Base-by-base conservation (phyloP, 202 grass and related monocot genomes). In the Setaria viridis region DNA sequence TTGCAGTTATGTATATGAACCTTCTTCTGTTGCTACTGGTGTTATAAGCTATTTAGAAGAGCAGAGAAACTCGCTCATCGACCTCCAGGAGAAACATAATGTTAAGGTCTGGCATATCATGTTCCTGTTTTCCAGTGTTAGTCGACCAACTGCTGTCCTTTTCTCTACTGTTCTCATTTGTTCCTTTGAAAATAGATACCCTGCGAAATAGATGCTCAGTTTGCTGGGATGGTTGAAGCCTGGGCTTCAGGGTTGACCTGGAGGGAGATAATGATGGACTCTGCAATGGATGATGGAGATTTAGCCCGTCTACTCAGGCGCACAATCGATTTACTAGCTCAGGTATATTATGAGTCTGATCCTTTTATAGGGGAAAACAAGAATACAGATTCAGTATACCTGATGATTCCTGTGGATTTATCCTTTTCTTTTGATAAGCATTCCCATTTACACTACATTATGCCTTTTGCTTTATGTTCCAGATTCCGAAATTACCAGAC, bases 401-500 rank as follows among this genome's bases (percentile, higher is more conserved):
- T 50, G 29, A 77, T 76, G 51, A 65, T 80, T 68, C 46, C n/a
- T 62, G 16, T 46, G 11, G 50, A 20, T 11, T 16, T 67, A 45
- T 46, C n/a, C 60, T 47, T 88, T 49, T 82, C 56, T 17, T 51
- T 74, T 54, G 62, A 68, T 39, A 80, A 59, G 37, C 64, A 88
- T 67, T 77, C 39, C 64, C 34, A 67, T 67, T 43, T 42, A 59
- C 77, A 66, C 68, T 82, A 51, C 20, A 30, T 87, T 62, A 87
- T 72, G 37, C 17, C 66, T 63, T 49, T 70, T 47, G 12, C 13
- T 72, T 68, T 13, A 32, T 62, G 34, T 84, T 90, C 46, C 91
- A 96, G 97, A 99, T 99, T 94, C 94, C 97, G 33, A 99, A 99
- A 78, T 90, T 99, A 85, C 97, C 97, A 78, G 97, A 96, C 80